Evolutionary conservation across 179 eudicot species (phyloP).

Genomic region (Beta macrorhiza): DNA sequence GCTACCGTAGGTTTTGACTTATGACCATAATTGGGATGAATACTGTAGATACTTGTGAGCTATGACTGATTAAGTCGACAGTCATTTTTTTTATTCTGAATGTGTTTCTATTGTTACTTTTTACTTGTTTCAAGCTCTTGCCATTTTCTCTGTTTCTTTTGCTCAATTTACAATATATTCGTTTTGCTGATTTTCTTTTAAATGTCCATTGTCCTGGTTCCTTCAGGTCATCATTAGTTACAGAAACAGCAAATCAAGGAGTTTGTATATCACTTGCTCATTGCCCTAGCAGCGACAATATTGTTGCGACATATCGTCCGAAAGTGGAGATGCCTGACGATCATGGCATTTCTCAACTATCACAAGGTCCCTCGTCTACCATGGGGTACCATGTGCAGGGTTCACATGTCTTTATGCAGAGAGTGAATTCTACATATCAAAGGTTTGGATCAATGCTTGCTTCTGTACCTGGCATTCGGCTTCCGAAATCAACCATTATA

Average conservation of each 20-base stretch:
- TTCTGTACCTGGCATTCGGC: conserved; percentile 58
- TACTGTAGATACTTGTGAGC: neutral
- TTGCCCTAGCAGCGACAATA: conserved; percentile 46
- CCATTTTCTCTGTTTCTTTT: neutral
- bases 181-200: neutral
- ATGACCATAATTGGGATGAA: neutral
- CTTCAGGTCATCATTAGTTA: conserved; percentile 57
- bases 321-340: conserved; percentile 50
- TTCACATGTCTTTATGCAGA: conserved; percentile 54
- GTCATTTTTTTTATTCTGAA: neutral
- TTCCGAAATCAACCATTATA: conserved; percentile 68
- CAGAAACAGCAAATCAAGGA: conserved; percentile 69
- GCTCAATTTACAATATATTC: no score
- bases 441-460: conserved; percentile 49
- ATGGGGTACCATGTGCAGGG: conserved; percentile 54
- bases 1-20: neutral
- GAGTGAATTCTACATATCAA: conserved; percentile 39
- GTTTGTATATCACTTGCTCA: conserved; percentile 86
- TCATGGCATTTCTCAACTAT: conserved; percentile 45
- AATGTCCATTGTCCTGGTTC: neutral
- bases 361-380: conserved; percentile 37
- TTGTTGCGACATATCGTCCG: conserved; percentile 81
- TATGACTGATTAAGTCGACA: neutral
- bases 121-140: neutral
- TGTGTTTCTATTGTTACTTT: neutral